Evolutionary conservation across 2,329 filamentous ascomycete species (phyloP).

Genomic region (Stemphylium vesicarium): DNA sequence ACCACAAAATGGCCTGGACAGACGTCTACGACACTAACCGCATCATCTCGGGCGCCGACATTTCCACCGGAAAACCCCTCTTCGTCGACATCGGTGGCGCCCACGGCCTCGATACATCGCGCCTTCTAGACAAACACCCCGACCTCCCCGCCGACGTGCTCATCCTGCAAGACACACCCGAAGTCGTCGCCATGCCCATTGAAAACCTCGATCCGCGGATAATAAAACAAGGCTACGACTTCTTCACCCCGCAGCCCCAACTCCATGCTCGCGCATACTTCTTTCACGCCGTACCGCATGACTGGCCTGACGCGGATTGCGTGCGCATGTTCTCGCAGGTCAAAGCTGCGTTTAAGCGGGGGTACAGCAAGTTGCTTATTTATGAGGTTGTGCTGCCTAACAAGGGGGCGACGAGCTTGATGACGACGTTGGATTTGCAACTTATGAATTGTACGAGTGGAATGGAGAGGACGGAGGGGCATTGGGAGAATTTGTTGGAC

Average conservation of each 20-base stretch:
- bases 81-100: constrained; percentile 3
- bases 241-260: constrained; percentile 8
- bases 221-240: constrained; percentile 9
- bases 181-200: background rate
- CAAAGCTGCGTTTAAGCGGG: background rate
- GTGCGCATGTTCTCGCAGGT: constrained; percentile 6
- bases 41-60: background rate
- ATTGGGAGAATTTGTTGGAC: background rate
- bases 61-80: background rate
- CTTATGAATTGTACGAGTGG: constrained; percentile 8
- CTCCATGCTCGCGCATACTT: constrained; percentile 5
- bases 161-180: constrained; percentile 5
- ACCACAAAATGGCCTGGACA: constrained; percentile 10
- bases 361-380: constrained; percentile 5
- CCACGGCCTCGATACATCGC: constrained; percentile 5
- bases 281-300: constrained; percentile 2
- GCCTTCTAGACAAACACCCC: background rate
- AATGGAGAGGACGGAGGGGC: constrained; percentile 7
- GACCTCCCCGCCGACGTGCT: background rate
- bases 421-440: constrained; percentile 9
- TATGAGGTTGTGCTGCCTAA: constrained; percentile 9
- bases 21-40: constrained; percentile 6
- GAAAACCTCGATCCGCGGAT: constrained; percentile 2
- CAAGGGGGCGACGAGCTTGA: constrained; percentile 3
- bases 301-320: constrained; percentile 6